These are phyloP conservation scores for Mycosphaerella sp. DNA, from an alignment of 2,329 filamentous ascomycete genomes.

Conservation along the genomic window DNA sequence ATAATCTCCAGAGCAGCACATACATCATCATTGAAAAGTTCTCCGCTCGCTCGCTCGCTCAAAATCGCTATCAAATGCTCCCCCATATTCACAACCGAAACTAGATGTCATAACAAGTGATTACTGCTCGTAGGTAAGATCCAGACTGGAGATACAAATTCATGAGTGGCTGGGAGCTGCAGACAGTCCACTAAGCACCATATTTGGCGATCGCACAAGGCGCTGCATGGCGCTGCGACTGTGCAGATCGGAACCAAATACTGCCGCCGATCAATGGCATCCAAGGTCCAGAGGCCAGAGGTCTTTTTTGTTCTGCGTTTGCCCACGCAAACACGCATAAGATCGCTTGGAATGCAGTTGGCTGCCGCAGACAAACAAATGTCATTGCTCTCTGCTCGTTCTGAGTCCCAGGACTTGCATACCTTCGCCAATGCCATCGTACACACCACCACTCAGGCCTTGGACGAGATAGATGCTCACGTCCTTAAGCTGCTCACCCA, in stretches of 20 bases:
- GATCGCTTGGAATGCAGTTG: neutral
- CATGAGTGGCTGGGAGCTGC: too few species aligned
- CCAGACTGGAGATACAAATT: neutral
- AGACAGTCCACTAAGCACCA: too few species aligned
- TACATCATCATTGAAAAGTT: too few species aligned
- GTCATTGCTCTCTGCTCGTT: conserved; percentile 2
- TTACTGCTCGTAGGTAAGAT: neutral
- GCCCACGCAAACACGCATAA: neutral
- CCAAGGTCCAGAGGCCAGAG: neutral
- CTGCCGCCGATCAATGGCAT: too few species aligned
- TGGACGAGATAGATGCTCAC: conserved; percentile 56
- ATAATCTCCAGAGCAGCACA: too few species aligned
- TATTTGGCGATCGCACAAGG: too few species aligned
- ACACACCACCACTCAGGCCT: conserved; percentile 59
- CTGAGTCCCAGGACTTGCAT: conserved; percentile 42
- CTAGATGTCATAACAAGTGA: neutral
- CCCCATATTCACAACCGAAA: neutral
- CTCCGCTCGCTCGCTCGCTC: neutral
- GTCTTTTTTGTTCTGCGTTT: neutral
- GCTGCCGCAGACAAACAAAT: neutral
- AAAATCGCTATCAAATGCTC: conserved; percentile 2
- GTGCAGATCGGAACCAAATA: too few species aligned
- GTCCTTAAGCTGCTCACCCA: conserved; percentile 54
- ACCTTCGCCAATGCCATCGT: conserved; percentile 56
- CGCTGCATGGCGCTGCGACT: too few species aligned